phyloP scores from a whole-genome alignment of 331 rosid genomes.

The Saraca asoca region DNA sequence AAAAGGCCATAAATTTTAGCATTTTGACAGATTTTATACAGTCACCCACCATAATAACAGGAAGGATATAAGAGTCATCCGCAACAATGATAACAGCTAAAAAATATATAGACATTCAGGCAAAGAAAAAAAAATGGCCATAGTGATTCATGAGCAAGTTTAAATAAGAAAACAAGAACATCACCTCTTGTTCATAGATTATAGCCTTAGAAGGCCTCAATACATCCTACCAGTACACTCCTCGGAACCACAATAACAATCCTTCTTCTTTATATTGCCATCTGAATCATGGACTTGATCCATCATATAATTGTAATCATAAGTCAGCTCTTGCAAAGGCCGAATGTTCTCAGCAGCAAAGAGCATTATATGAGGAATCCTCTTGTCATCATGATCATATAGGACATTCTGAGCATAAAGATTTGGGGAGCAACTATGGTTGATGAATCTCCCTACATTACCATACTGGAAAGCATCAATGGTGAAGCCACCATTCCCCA shows the following conservation, averaged over 20 bases:
- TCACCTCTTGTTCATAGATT: background rate
- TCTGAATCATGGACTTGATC: conserved; percentile 72
- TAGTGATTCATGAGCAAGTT: conserved; percentile 1
- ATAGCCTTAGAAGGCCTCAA: conserved; percentile 35
- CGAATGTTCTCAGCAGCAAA: conserved; percentile 93
- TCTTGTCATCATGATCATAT: conserved; percentile 76
- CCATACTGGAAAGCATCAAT: conserved; percentile 77
- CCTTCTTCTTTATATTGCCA: conserved; percentile 77
- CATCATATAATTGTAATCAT: conserved; percentile 75
- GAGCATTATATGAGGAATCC: conserved; percentile 90
- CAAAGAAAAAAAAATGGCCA: background rate
- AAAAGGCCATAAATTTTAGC: no score
- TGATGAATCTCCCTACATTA: conserved; percentile 84
- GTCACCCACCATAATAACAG: background rate
- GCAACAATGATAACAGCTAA: conserved; percentile 8
- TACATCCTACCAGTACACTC: conserved; percentile 86
- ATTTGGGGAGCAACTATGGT: conserved; percentile 93
- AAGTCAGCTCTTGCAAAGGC: conserved; percentile 81
- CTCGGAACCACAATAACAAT: conserved; percentile 71
- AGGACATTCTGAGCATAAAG: conserved; percentile 87
- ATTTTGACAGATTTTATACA: no score
- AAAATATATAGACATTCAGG: background rate
- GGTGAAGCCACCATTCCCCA: conserved; percentile 67
- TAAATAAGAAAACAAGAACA: background rate
- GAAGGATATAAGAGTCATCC: background rate